These are phyloP conservation scores for Dorcoceras hygrometricum DNA, from an alignment of 257 asterid species.

Conservation along the genomic window DNA sequence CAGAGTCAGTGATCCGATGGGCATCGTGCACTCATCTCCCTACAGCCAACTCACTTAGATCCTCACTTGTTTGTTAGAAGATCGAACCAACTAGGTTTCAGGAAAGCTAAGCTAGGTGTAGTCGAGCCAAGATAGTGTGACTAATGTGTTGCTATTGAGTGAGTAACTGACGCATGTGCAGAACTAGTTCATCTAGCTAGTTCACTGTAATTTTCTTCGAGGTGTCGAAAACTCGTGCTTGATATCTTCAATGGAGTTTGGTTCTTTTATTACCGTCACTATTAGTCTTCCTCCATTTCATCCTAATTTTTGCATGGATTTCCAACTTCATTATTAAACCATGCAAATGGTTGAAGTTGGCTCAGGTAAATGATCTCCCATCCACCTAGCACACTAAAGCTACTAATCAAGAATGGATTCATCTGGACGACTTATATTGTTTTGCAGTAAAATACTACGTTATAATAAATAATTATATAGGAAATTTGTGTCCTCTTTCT, in stretches of 20 bases:
- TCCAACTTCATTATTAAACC: background rate
- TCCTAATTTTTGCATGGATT: background rate
- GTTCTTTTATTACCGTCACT: background rate
- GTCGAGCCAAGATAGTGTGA: constrained; percentile 1
- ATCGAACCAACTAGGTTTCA: background rate
- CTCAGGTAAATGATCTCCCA: background rate
- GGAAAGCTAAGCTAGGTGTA: background rate
- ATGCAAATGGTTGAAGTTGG: background rate
- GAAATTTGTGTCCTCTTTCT: too few species aligned
- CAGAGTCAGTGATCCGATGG: constrained; percentile 81
- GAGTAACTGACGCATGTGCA: constrained; percentile 20
- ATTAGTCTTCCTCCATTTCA: background rate
- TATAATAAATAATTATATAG: too few species aligned
- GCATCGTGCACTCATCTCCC: constrained; percentile 73
- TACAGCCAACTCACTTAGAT: constrained; percentile 58
- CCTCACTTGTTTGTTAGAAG: constrained; percentile 66
- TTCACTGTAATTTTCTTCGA: background rate
- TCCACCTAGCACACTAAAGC: background rate
- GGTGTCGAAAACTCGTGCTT: constrained; percentile 13
- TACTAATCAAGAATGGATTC: background rate
- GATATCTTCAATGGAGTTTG: background rate
- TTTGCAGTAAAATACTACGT: too few species aligned
- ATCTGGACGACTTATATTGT: too few species aligned
- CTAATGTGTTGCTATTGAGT: too few species aligned
- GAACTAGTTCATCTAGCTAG: constrained; percentile 9